Percentiles rank a stretch among this genome's conserved stretches.
Evolutionary conservation across 2,329 filamentous ascomycete genomes (phyloP).

Genomic region (Monosporascus sp.): DNA sequence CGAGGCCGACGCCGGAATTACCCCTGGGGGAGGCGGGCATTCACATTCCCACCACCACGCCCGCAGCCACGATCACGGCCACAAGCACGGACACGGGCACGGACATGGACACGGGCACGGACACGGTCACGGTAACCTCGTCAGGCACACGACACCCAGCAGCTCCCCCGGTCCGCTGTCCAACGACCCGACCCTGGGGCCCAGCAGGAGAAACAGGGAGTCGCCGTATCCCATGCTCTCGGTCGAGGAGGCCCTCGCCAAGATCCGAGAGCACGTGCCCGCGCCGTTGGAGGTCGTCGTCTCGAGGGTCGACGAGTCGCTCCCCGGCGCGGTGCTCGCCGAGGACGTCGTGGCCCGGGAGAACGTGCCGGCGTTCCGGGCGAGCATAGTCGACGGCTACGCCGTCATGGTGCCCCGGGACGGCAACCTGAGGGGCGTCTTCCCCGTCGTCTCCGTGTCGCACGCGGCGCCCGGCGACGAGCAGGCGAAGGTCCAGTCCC

Average conservation of each 20-base stretch:
- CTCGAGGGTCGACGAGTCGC: slow-evolving; percentile 53
- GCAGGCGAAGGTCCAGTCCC: slow-evolving; percentile 51
- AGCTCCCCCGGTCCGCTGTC: slow-evolving; percentile 43
- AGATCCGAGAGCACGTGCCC: slow-evolving; percentile 71
- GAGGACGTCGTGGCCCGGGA: slow-evolving; percentile 76
- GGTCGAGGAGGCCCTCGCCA: slow-evolving; percentile 70
- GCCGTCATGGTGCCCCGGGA: slow-evolving; percentile 66
- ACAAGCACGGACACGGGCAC: slow-evolving; percentile 40
- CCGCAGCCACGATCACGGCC: slow-evolving; percentile 44
- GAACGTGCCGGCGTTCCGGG: slow-evolving; percentile 85
- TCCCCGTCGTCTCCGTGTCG: slow-evolving; percentile 80
- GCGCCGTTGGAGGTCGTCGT: slow-evolving; percentile 46
- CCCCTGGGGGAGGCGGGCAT: slow-evolving; percentile 17
- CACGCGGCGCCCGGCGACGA: slow-evolving; percentile 67
- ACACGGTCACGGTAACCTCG: slow-evolving; percentile 59
- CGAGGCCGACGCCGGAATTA: slow-evolving; percentile 73
- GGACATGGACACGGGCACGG: slow-evolving; percentile 40
- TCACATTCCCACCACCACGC: slow-evolving; percentile 33
- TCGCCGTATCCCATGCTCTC: slow-evolving; percentile 92
- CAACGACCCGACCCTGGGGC: slow-evolving; percentile 56
- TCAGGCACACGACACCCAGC: slow-evolving; percentile 65
- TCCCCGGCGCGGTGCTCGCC: slow-evolving; percentile 76
- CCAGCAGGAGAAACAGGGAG: slow-evolving; percentile 68
- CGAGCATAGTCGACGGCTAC: slow-evolving; percentile 96
- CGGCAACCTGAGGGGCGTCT: slow-evolving; percentile 67